phyloP scores from a whole-genome alignment of 306 rosid species.

The Vicia villosa region DNA sequence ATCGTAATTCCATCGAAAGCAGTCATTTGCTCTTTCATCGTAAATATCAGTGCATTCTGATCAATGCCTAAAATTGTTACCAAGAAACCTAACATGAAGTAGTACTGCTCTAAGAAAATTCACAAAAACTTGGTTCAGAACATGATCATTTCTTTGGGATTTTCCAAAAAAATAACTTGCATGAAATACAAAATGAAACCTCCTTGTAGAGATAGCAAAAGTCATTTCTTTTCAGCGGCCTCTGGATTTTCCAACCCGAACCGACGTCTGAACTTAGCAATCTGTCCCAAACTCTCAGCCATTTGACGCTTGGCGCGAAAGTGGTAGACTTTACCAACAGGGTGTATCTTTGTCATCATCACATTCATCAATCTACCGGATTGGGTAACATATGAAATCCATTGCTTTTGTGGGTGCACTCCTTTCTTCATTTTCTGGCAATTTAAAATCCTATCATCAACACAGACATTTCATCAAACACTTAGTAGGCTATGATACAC shows the following conservation, averaged over 20 bases:
- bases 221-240: conserved; percentile 44
- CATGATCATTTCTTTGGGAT: background rate
- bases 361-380: conserved; percentile 84
- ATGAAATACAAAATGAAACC: conserved; percentile 33
- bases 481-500: conserved; percentile 10
- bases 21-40: background rate
- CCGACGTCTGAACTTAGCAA: conserved; percentile 89
- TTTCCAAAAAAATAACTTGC: conserved; percentile 2
- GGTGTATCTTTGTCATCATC: conserved; percentile 89
- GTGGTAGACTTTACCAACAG: conserved; percentile 87
- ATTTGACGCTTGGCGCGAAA: conserved; percentile 83
- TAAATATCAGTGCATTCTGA: background rate
- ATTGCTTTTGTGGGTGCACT: conserved; percentile 91
- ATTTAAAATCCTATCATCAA: conserved; percentile 13
- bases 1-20: background rate
- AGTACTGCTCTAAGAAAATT: background rate
- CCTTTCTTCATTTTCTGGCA: conserved; percentile 81
- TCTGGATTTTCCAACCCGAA: conserved; percentile 51
- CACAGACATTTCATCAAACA: conserved; percentile 47
- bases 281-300: conserved; percentile 83
- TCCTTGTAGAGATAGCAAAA: background rate
- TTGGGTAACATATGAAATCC: conserved; percentile 90
- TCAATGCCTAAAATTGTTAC: background rate
- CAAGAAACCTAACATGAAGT: background rate
- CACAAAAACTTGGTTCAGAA: conserved; percentile 14